Percentiles rank a stretch among this genome's conserved stretches.
phyloP scores from a whole-genome alignment of 805 yeast genomes.

The Nakazawaea ishiwadae region DNA sequence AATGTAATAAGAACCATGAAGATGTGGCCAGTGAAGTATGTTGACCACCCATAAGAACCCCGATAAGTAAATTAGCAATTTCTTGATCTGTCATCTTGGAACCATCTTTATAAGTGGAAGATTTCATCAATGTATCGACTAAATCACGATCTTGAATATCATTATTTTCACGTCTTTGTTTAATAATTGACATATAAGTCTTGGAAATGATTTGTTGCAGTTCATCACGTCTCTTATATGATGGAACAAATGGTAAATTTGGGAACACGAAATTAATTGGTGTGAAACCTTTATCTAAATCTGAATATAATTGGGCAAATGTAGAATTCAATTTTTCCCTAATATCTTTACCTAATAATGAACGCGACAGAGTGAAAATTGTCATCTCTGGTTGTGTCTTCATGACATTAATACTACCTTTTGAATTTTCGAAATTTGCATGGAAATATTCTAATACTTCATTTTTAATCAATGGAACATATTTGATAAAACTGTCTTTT shows the following conservation, averaged over 20 bases:
- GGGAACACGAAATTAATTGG: conserved; percentile 96
- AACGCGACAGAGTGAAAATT: conserved; percentile 91
- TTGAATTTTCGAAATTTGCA: conserved; percentile 32
- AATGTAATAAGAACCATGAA: conserved; percentile 89
- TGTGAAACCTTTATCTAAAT: conserved; percentile 94
- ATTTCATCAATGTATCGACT: conserved; percentile 80
- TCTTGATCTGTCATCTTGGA: conserved; percentile 91
- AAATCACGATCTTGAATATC: conserved; percentile 84
- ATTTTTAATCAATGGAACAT: conserved; percentile 83
- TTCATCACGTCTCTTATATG: conserved; percentile 73
- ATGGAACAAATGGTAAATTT: conserved; percentile 77
- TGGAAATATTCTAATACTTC: conserved; percentile 73
- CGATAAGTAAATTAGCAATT: conserved; percentile 89
- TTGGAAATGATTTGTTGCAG: conserved; percentile 80
- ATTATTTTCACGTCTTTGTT: conserved; percentile 65
- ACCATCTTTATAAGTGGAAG: conserved; percentile 89
- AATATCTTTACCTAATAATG: conserved; percentile 88
- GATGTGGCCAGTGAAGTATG: conserved; percentile 96
- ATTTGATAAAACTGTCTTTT: conserved; percentile 72
- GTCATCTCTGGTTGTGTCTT: conserved; percentile 91
- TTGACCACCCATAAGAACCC: conserved; percentile 98
- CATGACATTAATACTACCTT: conserved; percentile 64
- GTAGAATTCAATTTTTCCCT: conserved; percentile 75
- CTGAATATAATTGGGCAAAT: conserved; percentile 82
- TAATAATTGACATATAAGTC: conserved; percentile 78